These are phyloP conservation scores for Cryptosporidium sp. DNA, from an alignment of 169 alveolate species.

Conservation along the genomic window DNA sequence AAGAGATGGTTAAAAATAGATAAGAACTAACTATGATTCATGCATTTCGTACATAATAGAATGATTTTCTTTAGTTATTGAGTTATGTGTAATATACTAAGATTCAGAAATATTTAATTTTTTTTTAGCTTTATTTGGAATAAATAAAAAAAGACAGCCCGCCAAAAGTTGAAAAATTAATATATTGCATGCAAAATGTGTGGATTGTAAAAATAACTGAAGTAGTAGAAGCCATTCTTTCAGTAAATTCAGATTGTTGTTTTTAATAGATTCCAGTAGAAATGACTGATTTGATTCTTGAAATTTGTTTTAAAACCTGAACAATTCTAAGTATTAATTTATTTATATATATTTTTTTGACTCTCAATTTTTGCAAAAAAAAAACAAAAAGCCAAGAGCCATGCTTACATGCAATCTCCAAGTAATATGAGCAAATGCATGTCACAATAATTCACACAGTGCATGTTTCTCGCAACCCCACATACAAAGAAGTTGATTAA, in stretches of 20 bases:
- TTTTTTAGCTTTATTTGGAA: neutral
- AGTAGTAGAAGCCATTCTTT: too few relatives aligned
- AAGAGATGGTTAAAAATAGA: neutral
- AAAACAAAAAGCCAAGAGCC: too few relatives aligned
- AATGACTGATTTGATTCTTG: too few relatives aligned
- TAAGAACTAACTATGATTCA: neutral
- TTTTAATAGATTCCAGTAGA: too few relatives aligned
- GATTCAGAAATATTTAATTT: neutral
- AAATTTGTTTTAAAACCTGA: too few relatives aligned
- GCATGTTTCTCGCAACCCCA: slow-evolving; percentile 40
- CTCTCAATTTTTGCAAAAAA: neutral
- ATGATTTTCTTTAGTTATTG: neutral
- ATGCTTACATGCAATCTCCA: neutral
- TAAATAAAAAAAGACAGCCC: slow-evolving; percentile 13
- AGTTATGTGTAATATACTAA: neutral
- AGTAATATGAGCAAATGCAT: neutral
- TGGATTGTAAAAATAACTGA: neutral
- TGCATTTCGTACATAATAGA: neutral
- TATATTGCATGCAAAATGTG: neutral
- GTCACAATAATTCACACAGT: neutral
- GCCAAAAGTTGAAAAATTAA: slow-evolving; percentile 7
- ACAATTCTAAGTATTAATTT: neutral
- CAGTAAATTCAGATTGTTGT: neutral
- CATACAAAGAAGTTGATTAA: neutral
- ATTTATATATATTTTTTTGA: too few relatives aligned